phyloP scores from a whole-genome alignment of 148 eudicot species.

The Simmondsia chinensis region DNA sequence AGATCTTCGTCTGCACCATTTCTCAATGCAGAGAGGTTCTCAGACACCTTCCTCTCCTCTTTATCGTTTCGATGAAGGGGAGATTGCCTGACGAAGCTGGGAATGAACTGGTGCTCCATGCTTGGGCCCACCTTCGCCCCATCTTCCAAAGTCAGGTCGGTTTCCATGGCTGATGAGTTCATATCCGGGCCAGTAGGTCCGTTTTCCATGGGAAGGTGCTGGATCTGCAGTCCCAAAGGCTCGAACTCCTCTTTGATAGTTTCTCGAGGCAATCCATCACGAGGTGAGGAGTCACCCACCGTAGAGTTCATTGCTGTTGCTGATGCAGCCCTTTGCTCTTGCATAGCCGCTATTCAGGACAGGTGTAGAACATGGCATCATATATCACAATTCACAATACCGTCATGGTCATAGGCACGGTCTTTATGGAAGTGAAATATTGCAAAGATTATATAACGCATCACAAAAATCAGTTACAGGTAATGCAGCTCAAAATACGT shows the following conservation, averaged over 20 bases:
- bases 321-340: slow-evolving; percentile 59
- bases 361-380: too few relatives aligned
- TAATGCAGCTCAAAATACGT: too few relatives aligned
- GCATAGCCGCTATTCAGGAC: slow-evolving; percentile 83
- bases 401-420: too few relatives aligned
- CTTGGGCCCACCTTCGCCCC: slow-evolving; percentile 36
- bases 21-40: slow-evolving; percentile 69
- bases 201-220: slow-evolving; percentile 53
- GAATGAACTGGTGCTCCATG: slow-evolving; percentile 88
- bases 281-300: slow-evolving; percentile 84
- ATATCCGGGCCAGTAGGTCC: slow-evolving; percentile 64
- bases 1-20: slow-evolving; percentile 65
- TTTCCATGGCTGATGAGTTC: slow-evolving; percentile 62
- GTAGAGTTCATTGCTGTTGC: slow-evolving; percentile 47
- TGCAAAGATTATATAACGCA: too few relatives aligned
- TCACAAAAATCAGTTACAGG: too few relatives aligned
- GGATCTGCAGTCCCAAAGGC: slow-evolving; percentile 74
- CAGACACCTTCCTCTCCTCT: slow-evolving; percentile 33
- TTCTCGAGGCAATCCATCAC: slow-evolving; percentile 43
- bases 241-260: slow-evolving; percentile 52
- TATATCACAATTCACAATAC: too few relatives aligned
- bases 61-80: slow-evolving; percentile 34
- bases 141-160: slow-evolving; percentile 47
- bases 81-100: slow-evolving; percentile 49
- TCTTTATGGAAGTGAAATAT: too few relatives aligned